Percentiles rank a stretch among this genome's conserved stretches.
These are phyloP conservation scores for Starmerella roubikii DNA, from an alignment of 805 yeast species.

Conservation along the genomic window DNA sequence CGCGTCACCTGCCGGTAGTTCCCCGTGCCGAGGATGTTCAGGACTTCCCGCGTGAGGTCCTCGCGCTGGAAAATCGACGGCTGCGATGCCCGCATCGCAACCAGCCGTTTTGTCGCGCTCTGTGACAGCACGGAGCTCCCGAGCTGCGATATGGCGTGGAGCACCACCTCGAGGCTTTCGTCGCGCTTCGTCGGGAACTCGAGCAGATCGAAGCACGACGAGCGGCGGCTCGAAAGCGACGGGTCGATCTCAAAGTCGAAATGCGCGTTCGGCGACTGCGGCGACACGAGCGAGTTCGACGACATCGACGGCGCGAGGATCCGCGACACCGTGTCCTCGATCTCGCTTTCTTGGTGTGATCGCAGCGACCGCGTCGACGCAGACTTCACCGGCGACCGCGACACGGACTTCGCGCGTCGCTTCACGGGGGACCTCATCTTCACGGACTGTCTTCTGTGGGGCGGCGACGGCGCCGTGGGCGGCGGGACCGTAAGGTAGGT, in stretches of 20 bases:
- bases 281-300: slow-evolving; percentile 1
- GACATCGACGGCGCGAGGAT: slow-evolving; percentile 6
- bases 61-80: slow-evolving; percentile 44
- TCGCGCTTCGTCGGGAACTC: slow-evolving; percentile 8
- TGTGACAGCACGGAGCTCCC: slow-evolving; percentile 43
- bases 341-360: background rate
- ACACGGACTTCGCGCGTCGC: background rate
- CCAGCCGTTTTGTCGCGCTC: slow-evolving; percentile 45
- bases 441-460: too few species aligned
- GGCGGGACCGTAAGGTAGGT: too few species aligned
- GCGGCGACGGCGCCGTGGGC: background rate
- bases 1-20: slow-evolving; percentile 50
- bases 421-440: background rate
- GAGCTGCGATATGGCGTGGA: slow-evolving; percentile 35
- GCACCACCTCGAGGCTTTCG: slow-evolving; percentile 13
- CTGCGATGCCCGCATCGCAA: slow-evolving; percentile 36
- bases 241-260: slow-evolving; percentile 12
- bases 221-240: slow-evolving; percentile 7
- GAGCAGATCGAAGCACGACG: slow-evolving; percentile 14
- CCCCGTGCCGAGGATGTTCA: slow-evolving; percentile 40
- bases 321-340: background rate
- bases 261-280: background rate
- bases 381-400: background rate
- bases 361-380: background rate
- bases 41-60: slow-evolving; percentile 40